Conservation (phyloP, 2,329 filamentous ascomycete species). For the Pyrenophora seminiperda region DNA sequence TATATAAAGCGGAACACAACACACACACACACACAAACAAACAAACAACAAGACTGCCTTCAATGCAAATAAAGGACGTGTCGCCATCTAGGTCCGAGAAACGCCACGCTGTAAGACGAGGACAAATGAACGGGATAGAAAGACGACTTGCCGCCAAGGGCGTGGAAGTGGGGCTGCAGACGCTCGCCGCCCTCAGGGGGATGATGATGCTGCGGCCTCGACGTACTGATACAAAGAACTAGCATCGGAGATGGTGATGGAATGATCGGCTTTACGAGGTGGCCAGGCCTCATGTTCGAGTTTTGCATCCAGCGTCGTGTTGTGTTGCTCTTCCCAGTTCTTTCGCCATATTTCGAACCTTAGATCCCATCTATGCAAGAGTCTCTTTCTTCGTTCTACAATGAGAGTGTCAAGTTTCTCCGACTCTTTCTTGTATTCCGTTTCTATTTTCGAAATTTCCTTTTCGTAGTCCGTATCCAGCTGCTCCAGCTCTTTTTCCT, state of each 20-base stretch:
- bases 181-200: too few relatives aligned
- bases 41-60: background rate
- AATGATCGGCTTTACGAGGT: constrained; percentile 17
- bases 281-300: constrained; percentile 43
- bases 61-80: background rate
- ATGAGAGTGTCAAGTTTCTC: constrained; percentile 43
- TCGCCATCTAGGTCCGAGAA: background rate
- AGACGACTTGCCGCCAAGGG: background rate
- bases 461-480: constrained; percentile 42
- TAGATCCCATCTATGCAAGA: constrained; percentile 48
- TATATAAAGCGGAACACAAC: background rate
- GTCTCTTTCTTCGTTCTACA: constrained; percentile 37
- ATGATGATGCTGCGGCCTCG: constrained; percentile 16
- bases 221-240: constrained; percentile 30
- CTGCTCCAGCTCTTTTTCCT: constrained; percentile 48
- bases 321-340: constrained; percentile 42
- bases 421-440: constrained; percentile 40
- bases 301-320: constrained; percentile 20
- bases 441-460: constrained; percentile 43
- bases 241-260: constrained; percentile 24
- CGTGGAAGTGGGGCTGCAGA: background rate
- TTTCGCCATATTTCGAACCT: constrained; percentile 48
- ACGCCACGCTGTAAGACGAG: constrained; percentile 4
- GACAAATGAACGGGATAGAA: background rate
- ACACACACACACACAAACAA: too few relatives aligned